Percentiles rank a stretch among this genome's conserved stretches.
Conservation (phyloP, 371 early-diverging fungal genomes). For the Conidiobolus coronatus region DNA sequence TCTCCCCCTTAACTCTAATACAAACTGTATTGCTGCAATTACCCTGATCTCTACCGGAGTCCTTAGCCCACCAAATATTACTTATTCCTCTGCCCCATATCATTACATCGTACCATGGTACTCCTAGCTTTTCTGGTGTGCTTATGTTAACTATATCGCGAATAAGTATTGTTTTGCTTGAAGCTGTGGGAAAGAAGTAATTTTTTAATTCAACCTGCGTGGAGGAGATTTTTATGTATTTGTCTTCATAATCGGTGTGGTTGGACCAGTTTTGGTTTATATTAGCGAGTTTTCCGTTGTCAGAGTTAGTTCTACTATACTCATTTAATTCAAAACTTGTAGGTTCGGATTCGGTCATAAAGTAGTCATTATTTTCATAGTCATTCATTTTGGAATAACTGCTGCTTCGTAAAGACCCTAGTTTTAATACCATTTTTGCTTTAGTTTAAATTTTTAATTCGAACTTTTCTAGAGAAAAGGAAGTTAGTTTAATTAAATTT, state of each 20-base stretch:
- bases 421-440: no score
- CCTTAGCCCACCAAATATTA: slow-evolving; percentile 5
- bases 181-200: slow-evolving; percentile 2
- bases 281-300: no score
- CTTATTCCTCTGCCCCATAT: slow-evolving; percentile 3
- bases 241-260: neutral
- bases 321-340: no score
- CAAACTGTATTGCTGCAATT: neutral
- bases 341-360: no score
- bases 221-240: neutral
- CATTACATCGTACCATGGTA: slow-evolving; percentile 3
- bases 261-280: no score
- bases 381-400: no score
- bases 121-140: neutral
- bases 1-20: neutral
- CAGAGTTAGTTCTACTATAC: no score
- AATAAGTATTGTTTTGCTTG: neutral
- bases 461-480: no score
- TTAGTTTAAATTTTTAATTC: no score
- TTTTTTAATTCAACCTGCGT: neutral
- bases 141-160: neutral
- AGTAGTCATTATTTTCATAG: no score
- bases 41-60: neutral
- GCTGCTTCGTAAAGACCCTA: no score
- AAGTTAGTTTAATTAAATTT: no score